These are phyloP conservation scores for Elaeis oleifera DNA, from an alignment of 202 grass and related monocot genomes.

Conservation along the genomic window DNA sequence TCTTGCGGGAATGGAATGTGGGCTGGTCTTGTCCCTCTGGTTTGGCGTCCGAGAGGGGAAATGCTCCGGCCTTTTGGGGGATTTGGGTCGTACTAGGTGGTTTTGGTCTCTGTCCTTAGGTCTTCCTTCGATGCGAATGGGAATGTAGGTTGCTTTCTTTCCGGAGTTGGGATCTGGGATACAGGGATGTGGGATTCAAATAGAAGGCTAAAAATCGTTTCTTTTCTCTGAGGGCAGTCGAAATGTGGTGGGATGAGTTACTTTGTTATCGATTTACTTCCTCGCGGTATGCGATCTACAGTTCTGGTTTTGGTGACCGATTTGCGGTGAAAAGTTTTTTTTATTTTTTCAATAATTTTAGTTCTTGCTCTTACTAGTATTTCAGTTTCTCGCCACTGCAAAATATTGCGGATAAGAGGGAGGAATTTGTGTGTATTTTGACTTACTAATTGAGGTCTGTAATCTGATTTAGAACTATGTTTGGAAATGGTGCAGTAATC, in stretches of 20 bases:
- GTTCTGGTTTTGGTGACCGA: not conserved
- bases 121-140: not conserved
- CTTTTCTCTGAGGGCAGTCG: no score
- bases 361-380: not conserved
- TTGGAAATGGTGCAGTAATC: not conserved
- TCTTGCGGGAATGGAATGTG: conserved; percentile 19
- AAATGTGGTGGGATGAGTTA: no score
- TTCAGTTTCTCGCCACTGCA: no score
- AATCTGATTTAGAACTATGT: not conserved
- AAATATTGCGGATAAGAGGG: no score
- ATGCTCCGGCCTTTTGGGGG: not conserved
- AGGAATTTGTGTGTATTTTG: no score
- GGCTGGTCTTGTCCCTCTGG: conserved; percentile 2
- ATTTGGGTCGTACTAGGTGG: not conserved
- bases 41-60: conserved; percentile 30
- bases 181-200: not conserved
- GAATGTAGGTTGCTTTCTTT: conserved; percentile 19
- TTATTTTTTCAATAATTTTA: not conserved
- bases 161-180: conserved; percentile 30
- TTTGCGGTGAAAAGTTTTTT: not conserved
- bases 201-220: no score
- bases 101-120: conserved; percentile 7
- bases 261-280: no score
- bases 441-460: not conserved
- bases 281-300: not conserved